Conservation (phyloP, 331 rosid species). For the Pyrus hybrid region DNA sequence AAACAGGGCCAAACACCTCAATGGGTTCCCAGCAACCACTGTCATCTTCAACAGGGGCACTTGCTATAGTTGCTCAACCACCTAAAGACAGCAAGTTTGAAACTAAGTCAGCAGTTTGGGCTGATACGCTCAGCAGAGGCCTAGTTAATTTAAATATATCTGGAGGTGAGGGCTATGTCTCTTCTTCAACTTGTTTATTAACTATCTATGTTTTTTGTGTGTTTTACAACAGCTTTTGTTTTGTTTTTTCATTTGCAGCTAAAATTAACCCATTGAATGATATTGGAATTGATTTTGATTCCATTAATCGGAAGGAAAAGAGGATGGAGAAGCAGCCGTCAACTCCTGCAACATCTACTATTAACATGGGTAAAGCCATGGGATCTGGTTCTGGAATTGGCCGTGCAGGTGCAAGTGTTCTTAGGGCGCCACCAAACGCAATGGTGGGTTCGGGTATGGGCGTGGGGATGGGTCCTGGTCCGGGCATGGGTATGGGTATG, state of each 20-base stretch:
- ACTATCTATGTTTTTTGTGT: not conserved
- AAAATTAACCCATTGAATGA: slow-evolving; percentile 73
- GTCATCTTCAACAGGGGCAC: slow-evolving; percentile 36
- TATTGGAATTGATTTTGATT: slow-evolving; percentile 83
- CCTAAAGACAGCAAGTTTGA: slow-evolving; percentile 56
- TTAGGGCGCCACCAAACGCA: slow-evolving; percentile 43
- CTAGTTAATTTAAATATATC: slow-evolving; percentile 87
- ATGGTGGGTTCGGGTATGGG: slow-evolving; percentile 71
- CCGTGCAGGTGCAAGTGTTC: slow-evolving; percentile 46
- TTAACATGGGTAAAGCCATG: slow-evolving; percentile 89
- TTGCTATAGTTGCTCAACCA: slow-evolving; percentile 44
- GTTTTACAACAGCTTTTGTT: not conserved
- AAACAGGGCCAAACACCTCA: slow-evolving; percentile 31
- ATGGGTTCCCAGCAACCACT: slow-evolving; percentile 30
- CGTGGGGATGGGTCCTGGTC: slow-evolving; percentile 17
- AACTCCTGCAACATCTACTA: slow-evolving; percentile 42
- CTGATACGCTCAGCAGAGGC: slow-evolving; percentile 84
- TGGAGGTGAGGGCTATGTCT: slow-evolving; percentile 50
- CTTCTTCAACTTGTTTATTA: not conserved
- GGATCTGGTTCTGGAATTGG: slow-evolving; percentile 91
- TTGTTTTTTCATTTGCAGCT: slow-evolving; percentile 41
- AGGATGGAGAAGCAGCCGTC: slow-evolving; percentile 84
- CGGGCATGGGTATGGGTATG: slow-evolving; percentile 22
- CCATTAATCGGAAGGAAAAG: slow-evolving; percentile 79
- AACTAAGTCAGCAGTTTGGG: slow-evolving; percentile 85